These are phyloP conservation scores for Abortiporus biennis DNA, from an alignment of 1,284 basidiomycete species.

Conservation along the genomic window DNA sequence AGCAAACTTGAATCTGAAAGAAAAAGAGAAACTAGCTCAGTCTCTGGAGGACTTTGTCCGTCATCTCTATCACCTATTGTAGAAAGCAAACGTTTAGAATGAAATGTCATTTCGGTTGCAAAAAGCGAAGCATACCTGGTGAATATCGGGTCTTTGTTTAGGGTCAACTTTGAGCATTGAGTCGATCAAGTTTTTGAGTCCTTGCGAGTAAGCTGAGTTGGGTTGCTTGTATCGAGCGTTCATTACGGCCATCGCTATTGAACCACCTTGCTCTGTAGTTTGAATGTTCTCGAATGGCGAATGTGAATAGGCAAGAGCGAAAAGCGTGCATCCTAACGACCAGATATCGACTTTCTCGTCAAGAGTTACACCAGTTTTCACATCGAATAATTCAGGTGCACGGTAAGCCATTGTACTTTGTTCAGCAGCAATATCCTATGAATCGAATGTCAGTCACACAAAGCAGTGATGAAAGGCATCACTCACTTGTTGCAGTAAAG, in stretches of 20 bases:
- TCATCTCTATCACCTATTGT: constrained; percentile 67
- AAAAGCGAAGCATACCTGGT: constrained; percentile 47
- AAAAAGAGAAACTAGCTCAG: constrained; percentile 41
- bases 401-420: constrained; percentile 96
- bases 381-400: constrained; percentile 92
- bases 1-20: too few relatives aligned
- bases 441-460: background rate
- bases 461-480: background rate
- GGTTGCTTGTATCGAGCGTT: constrained; percentile 90
- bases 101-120: background rate
- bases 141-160: constrained; percentile 75
- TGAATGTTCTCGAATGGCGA: constrained; percentile 90
- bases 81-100: constrained; percentile 9
- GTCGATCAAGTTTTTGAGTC: constrained; percentile 77
- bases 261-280: constrained; percentile 83
- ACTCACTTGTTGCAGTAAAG: constrained; percentile 74
- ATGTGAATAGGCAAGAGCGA: constrained; percentile 86
- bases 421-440: constrained; percentile 86
- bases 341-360: constrained; percentile 96
- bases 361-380: constrained; percentile 82
- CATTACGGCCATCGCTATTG: constrained; percentile 92
- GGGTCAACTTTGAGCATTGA: constrained; percentile 80
- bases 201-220: constrained; percentile 73
- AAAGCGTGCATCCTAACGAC: constrained; percentile 91
- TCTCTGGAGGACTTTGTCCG: constrained; percentile 57